Evolutionary conservation across 2,329 filamentous ascomycete species (phyloP).

Genomic region (Emergomyces pasteurianus): DNA sequence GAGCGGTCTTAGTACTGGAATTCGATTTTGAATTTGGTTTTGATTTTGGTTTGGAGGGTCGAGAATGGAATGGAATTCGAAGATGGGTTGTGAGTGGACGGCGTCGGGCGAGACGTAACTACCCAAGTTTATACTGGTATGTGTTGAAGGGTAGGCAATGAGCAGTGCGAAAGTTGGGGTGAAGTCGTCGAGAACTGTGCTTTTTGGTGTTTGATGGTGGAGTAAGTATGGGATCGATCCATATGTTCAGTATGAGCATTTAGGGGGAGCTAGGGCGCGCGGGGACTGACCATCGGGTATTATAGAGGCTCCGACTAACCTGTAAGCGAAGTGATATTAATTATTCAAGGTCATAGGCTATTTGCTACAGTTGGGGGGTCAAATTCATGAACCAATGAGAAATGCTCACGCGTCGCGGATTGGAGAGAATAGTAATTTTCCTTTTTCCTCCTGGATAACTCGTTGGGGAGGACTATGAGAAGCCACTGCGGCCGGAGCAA

Average conservation of each 20-base stretch:
- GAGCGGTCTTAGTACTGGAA: constrained; percentile 6
- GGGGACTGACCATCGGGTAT: constrained; percentile 7
- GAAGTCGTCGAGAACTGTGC: constrained; percentile 48
- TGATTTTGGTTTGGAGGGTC: constrained; percentile 5
- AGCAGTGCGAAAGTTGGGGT: constrained; percentile 41
- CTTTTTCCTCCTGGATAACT: background rate
- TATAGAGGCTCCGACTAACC: constrained; percentile 4
- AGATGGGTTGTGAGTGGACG: constrained; percentile 30
- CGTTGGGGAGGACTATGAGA: background rate
- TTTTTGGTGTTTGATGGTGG: background rate
- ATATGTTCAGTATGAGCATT: background rate
- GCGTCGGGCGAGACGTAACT: constrained; percentile 40
- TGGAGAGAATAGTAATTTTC: background rate
- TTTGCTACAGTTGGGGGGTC: background rate
- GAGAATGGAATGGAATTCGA: constrained; percentile 24
- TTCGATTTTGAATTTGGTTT: background rate
- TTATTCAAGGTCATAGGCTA: background rate
- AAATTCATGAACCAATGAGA: background rate
- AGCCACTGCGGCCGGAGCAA: background rate
- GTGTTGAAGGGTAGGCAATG: constrained; percentile 35
- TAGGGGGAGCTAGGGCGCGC: background rate
- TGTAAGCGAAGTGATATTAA: background rate
- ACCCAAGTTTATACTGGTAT: constrained; percentile 38
- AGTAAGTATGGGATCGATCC: too few relatives aligned
- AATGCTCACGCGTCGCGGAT: constrained; percentile 9